Conservation (phyloP, 345 rosid species). For the Populus tremula region DNA sequence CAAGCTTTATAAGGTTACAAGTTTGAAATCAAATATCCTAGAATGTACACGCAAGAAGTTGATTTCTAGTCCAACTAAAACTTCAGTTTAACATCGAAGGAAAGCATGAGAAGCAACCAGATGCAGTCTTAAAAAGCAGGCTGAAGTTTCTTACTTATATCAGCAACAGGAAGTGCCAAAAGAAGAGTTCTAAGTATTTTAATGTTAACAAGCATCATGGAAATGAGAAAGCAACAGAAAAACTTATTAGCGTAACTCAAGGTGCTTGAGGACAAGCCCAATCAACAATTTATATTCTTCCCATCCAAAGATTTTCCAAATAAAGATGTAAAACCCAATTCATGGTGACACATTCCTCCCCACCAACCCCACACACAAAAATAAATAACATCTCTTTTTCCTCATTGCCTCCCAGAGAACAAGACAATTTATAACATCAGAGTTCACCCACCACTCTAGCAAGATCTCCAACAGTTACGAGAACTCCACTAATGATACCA, state of each 20-base stretch:
- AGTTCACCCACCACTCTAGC: slow-evolving; percentile 86
- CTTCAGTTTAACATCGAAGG: neutral
- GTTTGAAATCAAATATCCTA: neutral
- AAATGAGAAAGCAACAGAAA: neutral
- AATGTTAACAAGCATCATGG: neutral
- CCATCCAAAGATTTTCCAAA: neutral
- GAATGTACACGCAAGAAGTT: neutral
- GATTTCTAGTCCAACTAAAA: neutral
- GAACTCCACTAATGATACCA: slow-evolving; percentile 91
- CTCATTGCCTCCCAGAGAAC: neutral
- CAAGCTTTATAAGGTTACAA: neutral
- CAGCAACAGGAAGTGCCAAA: neutral
- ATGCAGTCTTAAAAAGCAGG: neutral
- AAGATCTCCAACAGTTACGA: slow-evolving; percentile 96
- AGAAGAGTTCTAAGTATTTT: neutral
- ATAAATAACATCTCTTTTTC: neutral
- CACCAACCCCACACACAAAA: neutral
- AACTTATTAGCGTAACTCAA: neutral
- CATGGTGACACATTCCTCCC: neutral
- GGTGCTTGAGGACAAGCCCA: neutral
- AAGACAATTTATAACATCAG: neutral
- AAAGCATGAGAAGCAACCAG: neutral
- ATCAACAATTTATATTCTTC: neutral
- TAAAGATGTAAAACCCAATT: neutral
- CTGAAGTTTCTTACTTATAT: neutral